Conservation (phyloP, 192 early-diverging fungal species). For the Backusella australiensis region DNA sequence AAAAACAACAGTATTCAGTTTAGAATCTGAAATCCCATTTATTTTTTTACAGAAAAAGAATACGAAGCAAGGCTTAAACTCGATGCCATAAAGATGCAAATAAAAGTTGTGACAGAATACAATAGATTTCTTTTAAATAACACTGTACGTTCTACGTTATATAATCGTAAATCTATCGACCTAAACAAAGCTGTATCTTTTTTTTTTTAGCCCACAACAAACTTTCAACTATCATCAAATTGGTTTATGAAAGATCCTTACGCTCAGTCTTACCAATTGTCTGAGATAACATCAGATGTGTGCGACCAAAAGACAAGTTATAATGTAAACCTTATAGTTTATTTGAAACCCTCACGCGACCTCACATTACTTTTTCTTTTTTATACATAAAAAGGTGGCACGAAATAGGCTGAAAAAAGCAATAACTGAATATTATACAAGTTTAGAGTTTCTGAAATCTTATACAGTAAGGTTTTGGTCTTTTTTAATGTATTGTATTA, state of each 20-base stretch:
- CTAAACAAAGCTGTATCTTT: neutral
- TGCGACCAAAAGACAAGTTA: conserved; percentile 23
- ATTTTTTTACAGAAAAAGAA: conserved; percentile 40
- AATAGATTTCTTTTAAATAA: conserved; percentile 21
- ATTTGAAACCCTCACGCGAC: neutral
- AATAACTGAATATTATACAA: conserved; percentile 70
- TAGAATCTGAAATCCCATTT: no score
- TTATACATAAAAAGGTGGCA: conserved; percentile 31
- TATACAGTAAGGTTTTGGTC: conserved; percentile 42
- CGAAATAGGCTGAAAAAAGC: conserved; percentile 63
- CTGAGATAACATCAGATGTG: neutral
- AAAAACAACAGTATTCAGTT: neutral
- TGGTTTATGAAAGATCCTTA: neutral
- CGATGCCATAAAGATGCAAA: conserved; percentile 42
- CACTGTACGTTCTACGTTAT: neutral
- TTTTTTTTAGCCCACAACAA: neutral
- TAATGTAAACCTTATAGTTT: neutral
- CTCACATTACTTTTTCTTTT: neutral
- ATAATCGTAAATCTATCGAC: neutral
- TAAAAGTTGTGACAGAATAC: conserved; percentile 46
- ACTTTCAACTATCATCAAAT: neutral
- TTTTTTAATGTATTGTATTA: neutral
- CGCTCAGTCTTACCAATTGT: neutral
- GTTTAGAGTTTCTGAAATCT: conserved; percentile 67
- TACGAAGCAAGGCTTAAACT: conserved; percentile 43